These are phyloP conservation scores for Pseudogymnoascus destructans DNA, from an alignment of 2,329 filamentous ascomycete species.

Conservation along the genomic window DNA sequence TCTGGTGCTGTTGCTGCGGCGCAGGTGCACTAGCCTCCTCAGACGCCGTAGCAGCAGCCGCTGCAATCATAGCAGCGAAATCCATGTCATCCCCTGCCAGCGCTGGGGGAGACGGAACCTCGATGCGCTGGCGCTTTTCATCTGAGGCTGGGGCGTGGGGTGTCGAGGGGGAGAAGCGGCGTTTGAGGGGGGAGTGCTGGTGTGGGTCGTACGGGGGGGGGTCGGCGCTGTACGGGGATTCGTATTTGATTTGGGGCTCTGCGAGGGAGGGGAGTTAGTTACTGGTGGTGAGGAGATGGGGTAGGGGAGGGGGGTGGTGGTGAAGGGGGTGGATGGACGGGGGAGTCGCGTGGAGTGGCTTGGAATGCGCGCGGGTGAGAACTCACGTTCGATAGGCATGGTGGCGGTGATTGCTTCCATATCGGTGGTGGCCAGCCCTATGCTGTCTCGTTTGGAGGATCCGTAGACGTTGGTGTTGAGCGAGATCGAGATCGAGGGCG, in stretches of 20 bases:
- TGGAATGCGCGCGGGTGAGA: too few relatives aligned
- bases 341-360: too few relatives aligned
- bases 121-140: constrained; percentile 9
- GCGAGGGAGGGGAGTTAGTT: neutral
- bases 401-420: too few relatives aligned
- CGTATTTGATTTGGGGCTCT: constrained; percentile 10
- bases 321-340: too few relatives aligned
- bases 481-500: too few relatives aligned
- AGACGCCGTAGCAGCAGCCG: constrained; percentile 14
- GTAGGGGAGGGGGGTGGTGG: neutral
- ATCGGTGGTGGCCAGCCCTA: too few relatives aligned
- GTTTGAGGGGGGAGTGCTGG: constrained; percentile 3
- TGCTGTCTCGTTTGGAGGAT: too few relatives aligned
- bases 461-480: too few relatives aligned
- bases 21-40: constrained; percentile 8
- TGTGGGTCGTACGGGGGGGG: neutral
- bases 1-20: neutral
- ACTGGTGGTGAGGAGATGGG: neutral
- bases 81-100: constrained; percentile 10
- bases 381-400: too few relatives aligned
- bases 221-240: constrained; percentile 8
- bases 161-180: constrained; percentile 9
- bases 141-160: neutral
- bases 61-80: constrained; percentile 15
- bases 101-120: neutral